Evolutionary conservation across 2,329 filamentous ascomycete genomes (phyloP).

Genomic region (Aquanectria penicillioides): DNA sequence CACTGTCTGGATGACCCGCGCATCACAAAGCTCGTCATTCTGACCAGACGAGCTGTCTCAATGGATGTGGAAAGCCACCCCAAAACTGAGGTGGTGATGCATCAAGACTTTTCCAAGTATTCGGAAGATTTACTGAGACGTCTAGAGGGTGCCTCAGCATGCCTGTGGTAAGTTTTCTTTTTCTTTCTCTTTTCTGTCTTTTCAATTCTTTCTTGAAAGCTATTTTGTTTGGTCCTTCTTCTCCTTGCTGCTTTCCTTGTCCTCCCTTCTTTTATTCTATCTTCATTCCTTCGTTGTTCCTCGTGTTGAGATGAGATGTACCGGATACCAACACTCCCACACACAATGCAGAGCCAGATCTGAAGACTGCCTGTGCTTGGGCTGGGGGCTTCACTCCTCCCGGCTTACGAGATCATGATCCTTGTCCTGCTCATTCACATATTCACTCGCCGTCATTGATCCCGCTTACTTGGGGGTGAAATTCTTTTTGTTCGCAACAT

Average conservation of each 20-base stretch:
- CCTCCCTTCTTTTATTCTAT: no score
- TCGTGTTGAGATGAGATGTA: no score
- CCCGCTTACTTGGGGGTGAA: no score
- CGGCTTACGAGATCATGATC: no score
- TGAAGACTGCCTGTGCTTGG: no score
- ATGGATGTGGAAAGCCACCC: conserved; percentile 53
- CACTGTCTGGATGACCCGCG: conserved; percentile 59
- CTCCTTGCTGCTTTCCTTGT: no score
- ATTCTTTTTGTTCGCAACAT: no score
- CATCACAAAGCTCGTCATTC: conserved; percentile 62
- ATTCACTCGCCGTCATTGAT: neutral
- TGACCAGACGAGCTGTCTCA: conserved; percentile 59
- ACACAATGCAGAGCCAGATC: no score
- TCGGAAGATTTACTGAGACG: conserved; percentile 48
- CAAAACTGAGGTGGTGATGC: conserved; percentile 61
- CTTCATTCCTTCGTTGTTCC: no score
- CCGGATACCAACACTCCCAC: no score
- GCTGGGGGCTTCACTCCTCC: no score
- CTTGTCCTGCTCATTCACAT: no score
- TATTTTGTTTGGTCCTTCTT: neutral
- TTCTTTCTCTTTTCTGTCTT: neutral
- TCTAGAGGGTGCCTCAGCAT: conserved; percentile 65
- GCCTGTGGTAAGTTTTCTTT: conserved; percentile 66
- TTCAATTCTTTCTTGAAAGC: neutral
- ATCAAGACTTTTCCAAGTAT: conserved; percentile 64